phyloP scores from a whole-genome alignment of 78 protist genomes.

The Chrysochromulina tobinii region DNA sequence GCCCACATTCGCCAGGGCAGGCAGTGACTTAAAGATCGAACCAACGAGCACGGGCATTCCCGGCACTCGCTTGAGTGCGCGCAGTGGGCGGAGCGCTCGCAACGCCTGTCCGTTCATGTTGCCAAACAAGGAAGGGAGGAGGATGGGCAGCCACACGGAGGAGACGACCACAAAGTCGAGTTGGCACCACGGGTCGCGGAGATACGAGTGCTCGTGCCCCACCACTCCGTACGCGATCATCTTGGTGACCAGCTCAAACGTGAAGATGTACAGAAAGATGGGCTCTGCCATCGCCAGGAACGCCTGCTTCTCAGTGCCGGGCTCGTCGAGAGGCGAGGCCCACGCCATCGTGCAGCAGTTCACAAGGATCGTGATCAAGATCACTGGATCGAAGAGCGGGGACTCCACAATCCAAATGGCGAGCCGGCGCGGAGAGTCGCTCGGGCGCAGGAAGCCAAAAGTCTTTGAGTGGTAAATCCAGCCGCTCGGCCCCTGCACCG shows the following conservation, averaged over 20 bases:
- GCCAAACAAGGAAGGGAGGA: neutral
- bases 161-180: conserved; percentile 43
- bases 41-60: conserved; percentile 13
- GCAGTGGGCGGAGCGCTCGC: conserved; percentile 60
- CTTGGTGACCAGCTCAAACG: conserved; percentile 31
- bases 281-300: neutral
- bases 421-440: neutral
- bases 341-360: neutral
- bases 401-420: neutral
- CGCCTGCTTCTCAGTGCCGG: neutral
- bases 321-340: neutral
- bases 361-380: neutral
- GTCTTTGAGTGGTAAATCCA: neutral
- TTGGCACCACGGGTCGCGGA: conserved; percentile 38
- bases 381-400: neutral
- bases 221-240: conserved; percentile 4
- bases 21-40: neutral
- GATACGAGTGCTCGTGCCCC: neutral
- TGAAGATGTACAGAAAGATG: neutral
- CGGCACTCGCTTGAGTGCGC: conserved; percentile 37
- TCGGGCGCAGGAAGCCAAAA: neutral
- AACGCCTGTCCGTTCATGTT: neutral
- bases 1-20: conserved; percentile 22
- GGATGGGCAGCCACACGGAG: neutral
- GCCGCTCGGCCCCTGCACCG: neutral